Evolutionary conservation across 306 rosid species (phyloP), one percentile per base, ranked within the genome.

Genomic region (barrel medic (Medicago truncatula)): DNA sequence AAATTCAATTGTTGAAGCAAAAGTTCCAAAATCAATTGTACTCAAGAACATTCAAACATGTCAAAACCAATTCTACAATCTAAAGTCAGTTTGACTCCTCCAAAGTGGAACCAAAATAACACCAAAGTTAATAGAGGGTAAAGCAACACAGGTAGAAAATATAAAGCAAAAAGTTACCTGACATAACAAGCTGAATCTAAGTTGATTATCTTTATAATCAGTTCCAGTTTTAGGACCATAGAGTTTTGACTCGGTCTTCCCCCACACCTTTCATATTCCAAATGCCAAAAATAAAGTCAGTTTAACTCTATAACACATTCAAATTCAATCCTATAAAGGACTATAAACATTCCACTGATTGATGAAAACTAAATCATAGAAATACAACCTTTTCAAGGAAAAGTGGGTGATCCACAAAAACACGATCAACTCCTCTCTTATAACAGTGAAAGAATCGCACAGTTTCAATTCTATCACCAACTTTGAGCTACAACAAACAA

Each of bases 351-450:
- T 72, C 15, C 31, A 15, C 28, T 49, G 53, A 75, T 59, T 63
- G 28, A 73, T 60, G 10, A 59, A 41, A 77, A 58, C 9, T 12
- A 70, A 77, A 52, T 7, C 15, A 69, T 69, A 16, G 13, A 77
- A 8, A 70, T 1, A 46, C 18, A 34, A 91, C 97, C 97, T 76
- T 87, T 50, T 83, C 95, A 61, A 89, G 92, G 80, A 91, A 91
- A 38, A 70, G 0, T 0, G 97, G 92, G 57, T 89, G 97, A 79
- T 91, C 95, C 63, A 89, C 95, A 61, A 91, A 91, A 40, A 91
- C 85, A 34, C 91, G 91, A 79, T 91, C 97, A 23, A 89, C 97
- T 43, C 97, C 97, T 78, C 97, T 69, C 67, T 89, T 91, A 83
- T 80, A 78, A 89, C 87, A 85, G 82, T 91, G 97, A 81, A 85